Evolutionary conservation across 768 basidiomycete genomes (phyloP).

Genomic region (Megacollybia marginata): DNA sequence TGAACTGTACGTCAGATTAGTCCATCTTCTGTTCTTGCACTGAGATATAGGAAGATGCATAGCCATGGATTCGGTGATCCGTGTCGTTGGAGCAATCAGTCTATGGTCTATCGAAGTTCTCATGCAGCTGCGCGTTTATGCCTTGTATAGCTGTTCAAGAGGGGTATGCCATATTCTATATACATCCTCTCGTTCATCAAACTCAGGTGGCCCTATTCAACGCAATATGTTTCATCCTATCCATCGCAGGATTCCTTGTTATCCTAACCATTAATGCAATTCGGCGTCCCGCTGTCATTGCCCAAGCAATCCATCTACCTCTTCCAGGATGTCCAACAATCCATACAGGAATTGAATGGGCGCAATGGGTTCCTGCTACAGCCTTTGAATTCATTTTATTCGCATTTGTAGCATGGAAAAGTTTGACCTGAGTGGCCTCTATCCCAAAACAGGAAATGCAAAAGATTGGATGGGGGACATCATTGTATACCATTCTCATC

Average conservation of each 20-base stretch:
- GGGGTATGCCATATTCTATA: constrained; percentile 16
- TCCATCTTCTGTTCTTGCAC: background rate
- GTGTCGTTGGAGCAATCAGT: constrained; percentile 34
- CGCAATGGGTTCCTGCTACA: constrained; percentile 40
- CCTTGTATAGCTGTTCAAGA: too few species aligned
- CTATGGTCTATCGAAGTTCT: too few species aligned
- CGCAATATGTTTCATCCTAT: constrained; percentile 28
- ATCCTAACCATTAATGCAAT: constrained; percentile 32
- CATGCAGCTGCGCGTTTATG: too few species aligned
- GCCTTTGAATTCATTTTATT: constrained; percentile 35
- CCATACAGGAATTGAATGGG: too few species aligned
- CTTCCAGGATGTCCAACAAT: too few species aligned
- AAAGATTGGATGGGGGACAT: constrained; percentile 14
- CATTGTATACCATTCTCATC: constrained; percentile 27
- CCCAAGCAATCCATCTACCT: constrained; percentile 23
- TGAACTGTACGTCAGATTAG: too few species aligned
- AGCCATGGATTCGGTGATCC: too few species aligned
- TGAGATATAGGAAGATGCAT: constrained; percentile 24
- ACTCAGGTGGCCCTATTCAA: constrained; percentile 31
- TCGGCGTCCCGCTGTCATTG: constrained; percentile 27
- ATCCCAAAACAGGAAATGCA: constrained; percentile 17
- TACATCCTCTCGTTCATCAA: background rate
- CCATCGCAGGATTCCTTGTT: constrained; percentile 32
- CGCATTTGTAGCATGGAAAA: constrained; percentile 30
- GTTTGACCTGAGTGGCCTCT: constrained; percentile 3